Conservation (phyloP, 1,139 yeast species). For the Blastobotrys serpentis region DNA sequence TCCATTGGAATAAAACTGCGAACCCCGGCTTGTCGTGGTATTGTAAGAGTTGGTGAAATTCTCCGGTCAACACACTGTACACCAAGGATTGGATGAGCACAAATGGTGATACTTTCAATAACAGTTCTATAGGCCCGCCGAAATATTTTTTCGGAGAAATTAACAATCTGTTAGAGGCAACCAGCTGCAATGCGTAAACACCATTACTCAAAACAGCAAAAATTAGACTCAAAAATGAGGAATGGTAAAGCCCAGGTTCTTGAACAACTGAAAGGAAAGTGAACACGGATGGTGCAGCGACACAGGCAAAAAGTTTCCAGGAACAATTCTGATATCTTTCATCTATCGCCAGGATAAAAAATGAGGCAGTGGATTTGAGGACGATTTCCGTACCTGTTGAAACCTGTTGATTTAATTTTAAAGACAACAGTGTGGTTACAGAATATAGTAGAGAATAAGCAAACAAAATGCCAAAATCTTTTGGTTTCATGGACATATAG, state of each 20-base stretch:
- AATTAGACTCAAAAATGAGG: neutral
- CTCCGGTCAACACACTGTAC: slow-evolving; percentile 32
- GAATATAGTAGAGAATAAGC: slow-evolving; percentile 7
- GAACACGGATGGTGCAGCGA: slow-evolving; percentile 32
- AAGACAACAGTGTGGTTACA: neutral
- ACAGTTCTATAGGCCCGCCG: slow-evolving; percentile 30
- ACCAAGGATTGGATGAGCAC: slow-evolving; percentile 28
- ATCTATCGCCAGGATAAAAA: slow-evolving; percentile 28
- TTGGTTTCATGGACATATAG: neutral
- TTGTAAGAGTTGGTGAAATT: slow-evolving; percentile 20
- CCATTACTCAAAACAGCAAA: neutral
- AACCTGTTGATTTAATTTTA: slow-evolving; percentile 6
- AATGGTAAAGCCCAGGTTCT: slow-evolving; percentile 3
- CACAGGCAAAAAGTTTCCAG: slow-evolving; percentile 10
- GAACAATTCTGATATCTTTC: slow-evolving; percentile 29
- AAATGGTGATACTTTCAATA: slow-evolving; percentile 32
- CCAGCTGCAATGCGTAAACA: slow-evolving; percentile 1
- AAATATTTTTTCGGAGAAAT: slow-evolving; percentile 25
- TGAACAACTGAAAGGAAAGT: slow-evolving; percentile 22
- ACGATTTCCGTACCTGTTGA: slow-evolving; percentile 27
- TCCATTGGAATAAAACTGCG: neutral
- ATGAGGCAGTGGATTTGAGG: slow-evolving; percentile 30
- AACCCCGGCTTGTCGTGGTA: neutral
- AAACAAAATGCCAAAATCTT: slow-evolving; percentile 1
- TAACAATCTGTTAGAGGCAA: slow-evolving; percentile 20